Base-by-base conservation (phyloP, 345 rosid species). In the Kernera saxatilis region DNA sequence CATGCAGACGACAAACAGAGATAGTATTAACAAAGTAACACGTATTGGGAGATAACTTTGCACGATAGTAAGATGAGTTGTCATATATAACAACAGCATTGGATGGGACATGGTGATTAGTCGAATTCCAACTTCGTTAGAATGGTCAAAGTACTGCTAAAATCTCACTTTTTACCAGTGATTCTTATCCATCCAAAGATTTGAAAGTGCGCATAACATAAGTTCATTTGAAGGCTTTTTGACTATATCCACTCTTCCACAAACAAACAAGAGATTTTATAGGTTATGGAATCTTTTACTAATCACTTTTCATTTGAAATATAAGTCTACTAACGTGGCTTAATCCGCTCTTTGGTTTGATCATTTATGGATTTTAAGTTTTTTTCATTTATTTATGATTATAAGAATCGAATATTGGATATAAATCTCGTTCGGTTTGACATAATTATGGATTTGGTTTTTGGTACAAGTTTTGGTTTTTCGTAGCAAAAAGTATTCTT, bases 221-320 rank as follows among this genome's bases (percentile, higher is more conserved):
- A 75, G 51, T 75, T 75, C 26, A 75, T 59, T 74, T 52, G 37
- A 59, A 59, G 4, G 17, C 64, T 61, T 52, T 68, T 75, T 75
- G 74, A 75, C 78, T 75, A 75, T 44, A 68, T 68, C 78, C 69
- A 74, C 73, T 74, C 78, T 46, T 32, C 48, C 59, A 76, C 70
- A 35, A 65, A 45, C 39, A 63, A 32, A 63, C 22, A 57, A 29
- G 17, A 15, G 15, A 46, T 55, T 45, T 23, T 66, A n/a, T 17
- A 39, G 44, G 61, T 57, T 48, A 13, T 71, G 72, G 71, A 56
- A 65, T 48, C 51, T 65, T 55, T 57, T 46, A 46, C 13, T 36
- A 36, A 29, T 10, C 39, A 35, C 39, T 44, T 36, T 52, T 30
- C 56, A 18, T 35, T 45, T 45, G 1, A 33, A 57, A 33, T 56